Evolutionary conservation across 1,139 yeast species (phyloP).

Genomic region (Nakaseomyces delphensis): DNA sequence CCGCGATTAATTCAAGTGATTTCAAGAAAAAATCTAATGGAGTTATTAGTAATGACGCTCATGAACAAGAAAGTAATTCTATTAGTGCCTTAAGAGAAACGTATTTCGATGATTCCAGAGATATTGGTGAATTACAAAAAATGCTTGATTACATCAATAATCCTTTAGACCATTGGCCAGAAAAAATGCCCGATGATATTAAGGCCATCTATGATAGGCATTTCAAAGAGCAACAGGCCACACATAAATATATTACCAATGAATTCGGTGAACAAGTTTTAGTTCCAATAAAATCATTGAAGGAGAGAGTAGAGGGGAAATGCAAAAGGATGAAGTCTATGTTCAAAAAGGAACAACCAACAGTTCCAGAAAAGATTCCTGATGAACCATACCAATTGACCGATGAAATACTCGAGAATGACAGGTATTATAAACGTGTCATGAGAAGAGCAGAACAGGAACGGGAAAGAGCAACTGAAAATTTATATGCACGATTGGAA

Average conservation of each 20-base stretch:
- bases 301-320: background rate
- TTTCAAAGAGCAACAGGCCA: background rate
- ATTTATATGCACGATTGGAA: background rate
- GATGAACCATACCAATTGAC: background rate
- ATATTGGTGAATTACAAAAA: background rate
- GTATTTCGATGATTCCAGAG: background rate
- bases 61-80: background rate
- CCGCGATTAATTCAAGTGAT: background rate
- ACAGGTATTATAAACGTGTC: background rate
- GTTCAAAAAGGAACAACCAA: background rate
- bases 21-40: background rate
- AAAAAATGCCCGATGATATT: background rate
- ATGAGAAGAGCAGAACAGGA: background rate
- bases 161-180: slow-evolving; percentile 1
- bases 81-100: background rate
- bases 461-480: background rate
- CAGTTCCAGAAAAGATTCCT: background rate
- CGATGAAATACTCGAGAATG: background rate
- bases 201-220: background rate
- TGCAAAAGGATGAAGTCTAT: background rate
- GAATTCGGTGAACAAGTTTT: background rate
- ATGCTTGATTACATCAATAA: background rate
- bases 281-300: background rate
- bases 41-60: background rate
- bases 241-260: background rate